Evolutionary conservation across 108 stramenopile genomes (phyloP), one percentile per base, ranked within the genome.

Genomic region (Nitzschia putrida): DNA sequence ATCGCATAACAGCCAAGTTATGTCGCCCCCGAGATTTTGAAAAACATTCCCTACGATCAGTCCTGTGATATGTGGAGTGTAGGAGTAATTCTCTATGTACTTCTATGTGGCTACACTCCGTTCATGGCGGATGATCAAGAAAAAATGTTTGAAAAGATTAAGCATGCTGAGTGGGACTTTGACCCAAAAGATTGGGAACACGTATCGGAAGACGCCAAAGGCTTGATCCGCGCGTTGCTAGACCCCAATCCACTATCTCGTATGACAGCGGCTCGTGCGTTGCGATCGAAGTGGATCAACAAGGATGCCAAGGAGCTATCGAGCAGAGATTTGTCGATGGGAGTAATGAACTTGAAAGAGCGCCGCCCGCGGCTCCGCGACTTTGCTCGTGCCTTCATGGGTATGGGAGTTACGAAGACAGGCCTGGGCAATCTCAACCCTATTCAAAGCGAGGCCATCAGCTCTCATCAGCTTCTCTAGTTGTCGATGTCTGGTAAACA

Each of bases 61-160:
- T 73, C 74, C 11, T 94, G 90, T 12, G 98, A 99, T 71, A 88
- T 95, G 85, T 99, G 98, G 98, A 82, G 81, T 55, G 81, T 95
- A 2, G 98, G 98, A 22, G 94, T 98, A 1, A 89, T 98, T 68
- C 69, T 86, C 11, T 98, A 92, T 69, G 94, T 96, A 34, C 66
- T 98, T 10, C 80, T 99, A 0, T 94, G 85, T 38, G 98, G 93
- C 1, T 86, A 89, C 54, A 83, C 82, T 4, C 85, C 86, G 0
- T 87, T 87, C 63, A 42, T 50, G 25, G 72, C 69, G 23, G 80
- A 83, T 8, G 70, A 73, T 34, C 82, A 87, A 61, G 66, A 64
- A 40, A 70, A 74, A 16, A 71, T 87, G 68, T 87, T 87, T 66
- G 57, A 68, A 34, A 61, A 57, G 21, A 81, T 87, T 47, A 76